Evolutionary conservation across 129 eudicot genomes (phyloP), one percentile per base, ranked within the genome.

Genomic region (Logfia minima): DNA sequence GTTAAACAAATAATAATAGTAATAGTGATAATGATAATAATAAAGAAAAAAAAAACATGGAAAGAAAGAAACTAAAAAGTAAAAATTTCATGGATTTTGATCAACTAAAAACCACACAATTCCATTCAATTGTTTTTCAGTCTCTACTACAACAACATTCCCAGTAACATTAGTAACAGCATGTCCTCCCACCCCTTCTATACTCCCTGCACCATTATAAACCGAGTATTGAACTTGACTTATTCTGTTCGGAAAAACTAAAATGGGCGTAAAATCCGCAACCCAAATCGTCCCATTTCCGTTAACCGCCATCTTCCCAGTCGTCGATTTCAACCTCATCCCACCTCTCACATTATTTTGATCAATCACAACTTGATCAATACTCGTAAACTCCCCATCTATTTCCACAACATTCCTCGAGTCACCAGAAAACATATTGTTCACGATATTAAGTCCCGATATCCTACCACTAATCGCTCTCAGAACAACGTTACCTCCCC

Each of bases 211-310:
- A 13, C 74, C 65, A 26, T 29, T 35, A 68, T 83, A 88, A 79
- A 90, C 64, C 26, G 97, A 81, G 41, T 88, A 92, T 59, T 83
- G 88, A 24, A 92, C 79, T 70, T 92, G 90, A 68, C 77, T 79
- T 18, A 92, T 92, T 31, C 81, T 78, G 75, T 88, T 70, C 14
- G 96, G 96, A 73, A 92, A 89, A 79, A 92, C 76, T 82, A 88
- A 58, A 31, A 87, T 9, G 1, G 77, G 39, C 2, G 86, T 78
- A 34, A 92, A 89, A 70, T 92, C 92, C 21, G 88, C 98, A 32
- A 55, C 66, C 98, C 98, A 92, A 62, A 67, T 34, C 0, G 83
- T 87, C 80, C 96, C 96, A 14, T 86, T 88, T 10, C 88, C 96
- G 8, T 60, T 63, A 82, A 92, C 96, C 18, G 81, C 71, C 83